phyloP scores from a whole-genome alignment of 306 rosid genomes.

The Quercus gilva region DNA sequence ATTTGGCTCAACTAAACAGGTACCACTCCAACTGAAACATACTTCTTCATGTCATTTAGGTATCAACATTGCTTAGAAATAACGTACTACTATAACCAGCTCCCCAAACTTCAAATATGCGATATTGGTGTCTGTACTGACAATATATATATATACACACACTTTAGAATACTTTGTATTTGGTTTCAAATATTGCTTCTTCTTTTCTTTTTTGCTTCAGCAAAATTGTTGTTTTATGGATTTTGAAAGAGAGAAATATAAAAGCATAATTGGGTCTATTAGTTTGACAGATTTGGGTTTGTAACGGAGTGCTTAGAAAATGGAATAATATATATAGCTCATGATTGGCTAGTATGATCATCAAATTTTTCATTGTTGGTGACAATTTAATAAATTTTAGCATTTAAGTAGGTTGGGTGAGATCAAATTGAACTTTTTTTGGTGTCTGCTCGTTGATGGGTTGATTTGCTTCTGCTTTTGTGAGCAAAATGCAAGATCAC shows the following conservation, averaged over 20 bases:
- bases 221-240: background rate
- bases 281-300: background rate
- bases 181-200: background rate
- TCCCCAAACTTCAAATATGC: too few relatives aligned
- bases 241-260: background rate
- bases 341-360: background rate
- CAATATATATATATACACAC: background rate
- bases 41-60: background rate
- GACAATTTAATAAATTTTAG: background rate
- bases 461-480: background rate
- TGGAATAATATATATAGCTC: background rate
- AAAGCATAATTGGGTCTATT: background rate
- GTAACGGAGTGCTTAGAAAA: background rate
- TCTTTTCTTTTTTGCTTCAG: background rate
- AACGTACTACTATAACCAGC: too few relatives aligned
- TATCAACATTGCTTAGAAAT: too few relatives aligned
- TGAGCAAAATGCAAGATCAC: background rate
- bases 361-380: background rate
- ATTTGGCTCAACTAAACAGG: slow-evolving; percentile 25
- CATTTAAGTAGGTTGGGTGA: too few relatives aligned
- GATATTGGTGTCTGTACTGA: background rate
- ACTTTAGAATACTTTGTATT: background rate
- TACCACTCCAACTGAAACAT: slow-evolving; percentile 2
- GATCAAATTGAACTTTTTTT: background rate
- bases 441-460: background rate